Conservation (phyloP, 371 early-diverging fungal genomes). For the Mortierella sp. region DNA sequence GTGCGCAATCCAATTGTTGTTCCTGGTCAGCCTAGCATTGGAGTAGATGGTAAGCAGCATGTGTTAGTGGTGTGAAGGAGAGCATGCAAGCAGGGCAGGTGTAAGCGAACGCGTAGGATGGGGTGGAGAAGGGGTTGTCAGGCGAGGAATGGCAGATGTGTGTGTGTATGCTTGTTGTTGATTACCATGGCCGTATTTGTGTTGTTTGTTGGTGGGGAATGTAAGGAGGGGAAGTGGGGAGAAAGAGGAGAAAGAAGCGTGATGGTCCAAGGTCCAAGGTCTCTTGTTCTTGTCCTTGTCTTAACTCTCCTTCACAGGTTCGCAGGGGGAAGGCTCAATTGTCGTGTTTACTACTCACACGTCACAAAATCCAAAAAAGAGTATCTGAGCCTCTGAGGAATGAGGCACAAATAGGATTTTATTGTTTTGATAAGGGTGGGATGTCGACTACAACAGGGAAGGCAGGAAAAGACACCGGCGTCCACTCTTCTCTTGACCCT, state of each 20-base stretch:
- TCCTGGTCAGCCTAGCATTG: neutral
- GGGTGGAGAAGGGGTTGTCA: neutral
- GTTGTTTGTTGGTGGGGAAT: neutral
- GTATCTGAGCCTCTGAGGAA: no score
- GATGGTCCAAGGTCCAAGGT: neutral
- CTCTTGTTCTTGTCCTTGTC: neutral
- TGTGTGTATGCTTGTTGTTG: neutral
- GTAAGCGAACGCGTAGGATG: no score
- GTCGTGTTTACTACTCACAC: neutral
- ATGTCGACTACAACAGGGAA: no score
- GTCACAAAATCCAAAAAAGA: neutral
- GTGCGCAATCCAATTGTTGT: constrained; percentile 83
- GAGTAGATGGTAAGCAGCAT: neutral
- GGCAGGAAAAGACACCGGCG: no score
- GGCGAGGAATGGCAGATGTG: neutral
- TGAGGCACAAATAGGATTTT: no score
- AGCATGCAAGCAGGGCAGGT: no score
- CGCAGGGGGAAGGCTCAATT: neutral
- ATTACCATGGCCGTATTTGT: constrained; percentile 1
- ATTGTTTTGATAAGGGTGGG: no score
- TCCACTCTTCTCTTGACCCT: no score
- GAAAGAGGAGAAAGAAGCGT: neutral
- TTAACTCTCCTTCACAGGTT: neutral
- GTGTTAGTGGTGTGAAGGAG: neutral
- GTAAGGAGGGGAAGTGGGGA: neutral